Evolutionary conservation across 495 filamentous ascomycete genomes (phyloP).

Genomic region (Articulospora tetracladia): DNA sequence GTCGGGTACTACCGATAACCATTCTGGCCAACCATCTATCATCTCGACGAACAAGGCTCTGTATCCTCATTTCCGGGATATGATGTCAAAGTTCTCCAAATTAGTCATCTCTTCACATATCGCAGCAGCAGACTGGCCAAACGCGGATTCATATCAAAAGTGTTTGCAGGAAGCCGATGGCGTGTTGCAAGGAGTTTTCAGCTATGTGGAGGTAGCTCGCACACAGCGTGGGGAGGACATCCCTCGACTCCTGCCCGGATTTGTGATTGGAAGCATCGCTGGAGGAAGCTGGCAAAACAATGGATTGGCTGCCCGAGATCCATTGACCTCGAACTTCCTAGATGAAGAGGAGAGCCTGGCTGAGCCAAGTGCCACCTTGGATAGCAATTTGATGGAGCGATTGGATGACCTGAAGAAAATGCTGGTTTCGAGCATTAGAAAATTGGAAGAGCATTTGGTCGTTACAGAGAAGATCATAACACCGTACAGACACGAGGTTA

Average conservation of each 20-base stretch:
- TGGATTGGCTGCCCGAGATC: conserved; percentile 63
- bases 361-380: conserved; percentile 72
- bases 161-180: conserved; percentile 95
- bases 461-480: conserved; percentile 75
- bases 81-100: conserved; percentile 99
- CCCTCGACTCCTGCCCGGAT: conserved; percentile 84
- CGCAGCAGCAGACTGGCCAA: conserved; percentile 89
- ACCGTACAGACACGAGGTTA: conserved; percentile 60
- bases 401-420: conserved; percentile 80
- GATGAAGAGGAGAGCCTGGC: conserved; percentile 75
- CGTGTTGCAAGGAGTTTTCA: conserved; percentile 87
- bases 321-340: conserved; percentile 71
- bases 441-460: conserved; percentile 78
- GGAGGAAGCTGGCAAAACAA: conserved; percentile 96
- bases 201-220: conserved; percentile 91
- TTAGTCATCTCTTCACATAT: conserved; percentile 98
- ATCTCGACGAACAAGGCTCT: conserved; percentile 95
- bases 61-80: conserved; percentile 96
- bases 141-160: conserved; percentile 82
- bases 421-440: conserved; percentile 75
- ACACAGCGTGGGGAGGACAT: conserved; percentile 89
- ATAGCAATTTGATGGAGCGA: conserved; percentile 70
- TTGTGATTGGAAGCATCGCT: conserved; percentile 73
- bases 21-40: conserved; percentile 98
- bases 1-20: conserved; percentile 95